Evolutionary conservation across 352 stramenopile genomes (phyloP).

Genomic region (Globisporangium lucens): DNA sequence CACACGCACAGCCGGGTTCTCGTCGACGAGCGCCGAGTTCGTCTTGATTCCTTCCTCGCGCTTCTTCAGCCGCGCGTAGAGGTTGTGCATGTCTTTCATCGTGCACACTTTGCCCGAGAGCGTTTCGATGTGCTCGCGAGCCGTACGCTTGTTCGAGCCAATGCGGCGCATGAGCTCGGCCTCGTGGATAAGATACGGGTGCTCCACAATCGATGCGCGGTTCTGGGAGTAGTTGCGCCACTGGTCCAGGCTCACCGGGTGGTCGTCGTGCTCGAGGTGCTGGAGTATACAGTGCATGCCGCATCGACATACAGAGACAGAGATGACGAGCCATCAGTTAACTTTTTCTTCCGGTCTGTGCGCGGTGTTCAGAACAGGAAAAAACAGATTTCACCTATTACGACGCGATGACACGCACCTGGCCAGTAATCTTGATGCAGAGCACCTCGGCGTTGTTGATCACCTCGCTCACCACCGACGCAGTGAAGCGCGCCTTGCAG

Average conservation of each 20-base stretch:
- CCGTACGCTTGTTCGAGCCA: constrained; percentile 63
- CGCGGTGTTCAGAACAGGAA: background rate
- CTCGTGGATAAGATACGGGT: constrained; percentile 69
- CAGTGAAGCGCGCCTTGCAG: constrained; percentile 67
- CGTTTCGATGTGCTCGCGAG: constrained; percentile 59
- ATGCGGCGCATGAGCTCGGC: constrained; percentile 69
- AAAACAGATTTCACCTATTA: background rate
- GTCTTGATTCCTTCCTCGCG: constrained; percentile 54
- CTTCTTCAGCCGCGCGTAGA: constrained; percentile 61
- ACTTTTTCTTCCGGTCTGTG: background rate
- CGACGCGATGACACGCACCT: constrained; percentile 13
- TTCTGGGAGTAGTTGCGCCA: constrained; percentile 83
- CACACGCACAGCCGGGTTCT: constrained; percentile 29
- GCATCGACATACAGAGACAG: background rate
- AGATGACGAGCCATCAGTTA: background rate
- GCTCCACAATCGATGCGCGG: constrained; percentile 60
- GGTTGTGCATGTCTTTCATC: constrained; percentile 83
- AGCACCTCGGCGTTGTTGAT: constrained; percentile 48
- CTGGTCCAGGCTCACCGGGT: constrained; percentile 59
- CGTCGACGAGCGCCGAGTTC: constrained; percentile 26
- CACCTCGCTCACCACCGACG: constrained; percentile 50
- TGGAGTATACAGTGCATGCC: constrained; percentile 12
- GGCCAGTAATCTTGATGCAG: constrained; percentile 61
- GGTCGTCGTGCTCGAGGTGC: constrained; percentile 62
- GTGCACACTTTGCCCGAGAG: constrained; percentile 68